phyloP scores from a whole-genome alignment of 1,139 yeast genomes.

The Pichia sp. region DNA sequence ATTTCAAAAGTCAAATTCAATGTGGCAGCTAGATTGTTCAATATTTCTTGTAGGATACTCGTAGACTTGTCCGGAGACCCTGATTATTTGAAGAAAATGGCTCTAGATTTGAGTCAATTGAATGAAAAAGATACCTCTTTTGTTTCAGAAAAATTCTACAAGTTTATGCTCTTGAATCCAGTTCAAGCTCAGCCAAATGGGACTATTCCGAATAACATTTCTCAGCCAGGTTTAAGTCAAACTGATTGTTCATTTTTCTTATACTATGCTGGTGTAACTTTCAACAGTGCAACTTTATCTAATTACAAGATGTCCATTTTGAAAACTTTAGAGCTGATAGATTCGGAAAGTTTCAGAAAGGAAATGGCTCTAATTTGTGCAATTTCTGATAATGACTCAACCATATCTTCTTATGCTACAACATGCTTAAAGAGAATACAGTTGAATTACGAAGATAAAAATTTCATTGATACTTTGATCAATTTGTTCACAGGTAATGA shows the following conservation, averaged over 20 bases:
- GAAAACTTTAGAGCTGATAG: slow-evolving; percentile 31
- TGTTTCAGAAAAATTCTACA: slow-evolving; percentile 41
- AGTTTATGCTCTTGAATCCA: slow-evolving; percentile 53
- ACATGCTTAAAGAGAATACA: slow-evolving; percentile 44
- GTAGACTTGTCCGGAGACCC: slow-evolving; percentile 35
- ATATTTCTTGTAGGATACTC: slow-evolving; percentile 51
- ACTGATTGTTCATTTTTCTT: slow-evolving; percentile 56
- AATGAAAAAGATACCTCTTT: slow-evolving; percentile 34
- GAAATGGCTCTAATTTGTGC: slow-evolving; percentile 52
- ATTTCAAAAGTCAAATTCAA: slow-evolving; percentile 32
- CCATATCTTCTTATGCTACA: slow-evolving; percentile 45
- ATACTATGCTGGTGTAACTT: slow-evolving; percentile 56
- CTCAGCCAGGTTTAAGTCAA: slow-evolving; percentile 57
- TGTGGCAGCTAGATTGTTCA: slow-evolving; percentile 55
- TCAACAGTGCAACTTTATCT: slow-evolving; percentile 42
- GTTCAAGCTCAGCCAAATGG: slow-evolving; percentile 30
- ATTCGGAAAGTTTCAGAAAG: slow-evolving; percentile 31
- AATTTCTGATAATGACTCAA: slow-evolving; percentile 50
- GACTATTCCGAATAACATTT: slow-evolving; percentile 33
- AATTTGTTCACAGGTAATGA: slow-evolving; percentile 40
- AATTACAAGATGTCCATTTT: slow-evolving; percentile 42
- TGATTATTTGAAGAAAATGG: too few species aligned
- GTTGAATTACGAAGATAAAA: slow-evolving; percentile 44
- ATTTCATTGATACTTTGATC: slow-evolving; percentile 39
- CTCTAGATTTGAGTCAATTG: slow-evolving; percentile 27